Evolutionary conservation across 2,329 filamentous ascomycete species (phyloP).

Genomic region (Cladosporium sp.): DNA sequence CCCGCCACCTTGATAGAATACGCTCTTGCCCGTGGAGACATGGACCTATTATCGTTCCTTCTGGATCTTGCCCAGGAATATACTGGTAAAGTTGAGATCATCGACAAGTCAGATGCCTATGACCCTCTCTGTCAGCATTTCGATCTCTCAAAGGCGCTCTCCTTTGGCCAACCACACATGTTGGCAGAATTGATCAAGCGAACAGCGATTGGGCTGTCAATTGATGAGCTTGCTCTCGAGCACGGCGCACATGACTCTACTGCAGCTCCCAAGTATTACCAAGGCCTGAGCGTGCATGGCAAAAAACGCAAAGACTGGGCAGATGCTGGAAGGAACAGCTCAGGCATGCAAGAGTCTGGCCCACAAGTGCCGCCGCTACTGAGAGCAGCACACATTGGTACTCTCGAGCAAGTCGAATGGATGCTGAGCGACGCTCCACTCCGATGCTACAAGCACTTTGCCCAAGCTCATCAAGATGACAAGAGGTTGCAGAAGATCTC

Average conservation of each 20-base stretch:
- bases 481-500: slow-evolving; percentile 62
- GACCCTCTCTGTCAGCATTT: not conserved
- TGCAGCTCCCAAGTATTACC: slow-evolving; percentile 70
- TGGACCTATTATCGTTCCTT: slow-evolving; percentile 55
- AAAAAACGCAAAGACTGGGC: slow-evolving; percentile 77
- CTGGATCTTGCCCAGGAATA: slow-evolving; percentile 56
- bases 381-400: slow-evolving; percentile 57
- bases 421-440: slow-evolving; percentile 71
- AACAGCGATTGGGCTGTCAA: slow-evolving; percentile 67
- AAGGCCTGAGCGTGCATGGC: slow-evolving; percentile 73
- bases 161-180: slow-evolving; percentile 54
- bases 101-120: slow-evolving; percentile 10
- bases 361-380: slow-evolving; percentile 59
- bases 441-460: slow-evolving; percentile 68
- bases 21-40: slow-evolving; percentile 52
- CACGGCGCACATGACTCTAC: slow-evolving; percentile 58
- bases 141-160: slow-evolving; percentile 46
- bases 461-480: slow-evolving; percentile 62
- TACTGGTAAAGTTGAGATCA: slow-evolving; percentile 25
- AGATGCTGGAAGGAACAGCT: slow-evolving; percentile 54
- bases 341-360: slow-evolving; percentile 22
- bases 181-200: slow-evolving; percentile 65
- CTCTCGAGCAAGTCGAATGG: slow-evolving; percentile 71
- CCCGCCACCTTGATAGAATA: slow-evolving; percentile 33
- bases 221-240: slow-evolving; percentile 65